These are phyloP conservation scores for Beauveria scarabaeidicola DNA, from an alignment of 2,329 filamentous ascomycete species.

Conservation along the genomic window DNA sequence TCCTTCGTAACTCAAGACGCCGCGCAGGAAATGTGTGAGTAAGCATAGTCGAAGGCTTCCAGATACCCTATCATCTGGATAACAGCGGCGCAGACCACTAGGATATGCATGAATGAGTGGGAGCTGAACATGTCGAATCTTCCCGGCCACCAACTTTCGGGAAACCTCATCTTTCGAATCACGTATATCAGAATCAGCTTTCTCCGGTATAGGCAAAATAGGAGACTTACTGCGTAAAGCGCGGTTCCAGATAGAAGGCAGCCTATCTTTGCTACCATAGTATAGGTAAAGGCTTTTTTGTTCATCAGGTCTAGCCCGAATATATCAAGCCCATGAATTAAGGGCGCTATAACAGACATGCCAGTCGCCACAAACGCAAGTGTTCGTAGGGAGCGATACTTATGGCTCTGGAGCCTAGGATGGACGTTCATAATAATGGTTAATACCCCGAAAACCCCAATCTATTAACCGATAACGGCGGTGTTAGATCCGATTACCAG, in stretches of 20 bases:
- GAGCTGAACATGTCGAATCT: slow-evolving; percentile 9
- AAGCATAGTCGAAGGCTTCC: slow-evolving; percentile 7
- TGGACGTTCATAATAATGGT: slow-evolving; percentile 26
- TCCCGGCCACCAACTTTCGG: slow-evolving; percentile 4
- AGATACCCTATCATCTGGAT: slow-evolving; percentile 9
- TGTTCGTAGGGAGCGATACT: slow-evolving; percentile 25
- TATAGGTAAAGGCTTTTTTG: slow-evolving; percentile 15
- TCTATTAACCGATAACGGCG: slow-evolving; percentile 12
- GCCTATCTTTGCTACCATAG: slow-evolving; percentile 22
- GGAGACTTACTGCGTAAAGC: slow-evolving; percentile 29
- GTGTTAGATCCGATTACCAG: slow-evolving; percentile 9
- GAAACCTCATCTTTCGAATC: slow-evolving; percentile 6
- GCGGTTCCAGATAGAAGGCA: slow-evolving; percentile 28
- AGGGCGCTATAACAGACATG: slow-evolving; percentile 27
- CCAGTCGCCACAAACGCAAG: slow-evolving; percentile 28
- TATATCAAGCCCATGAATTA: slow-evolving; percentile 27
- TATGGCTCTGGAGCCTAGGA: slow-evolving; percentile 24
- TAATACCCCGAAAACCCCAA: slow-evolving; percentile 14
- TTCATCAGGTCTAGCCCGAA: slow-evolving; percentile 27
- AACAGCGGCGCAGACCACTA: slow-evolving; percentile 7
- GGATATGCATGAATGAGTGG: slow-evolving; percentile 4
- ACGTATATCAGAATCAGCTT: slow-evolving; percentile 14
- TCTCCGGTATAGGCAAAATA: slow-evolving; percentile 4
- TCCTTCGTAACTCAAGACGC: background rate
- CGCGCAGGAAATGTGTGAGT: background rate